phyloP scores from a whole-genome alignment of 352 stramenopile genomes.

The Phytopythium vexans region DNA sequence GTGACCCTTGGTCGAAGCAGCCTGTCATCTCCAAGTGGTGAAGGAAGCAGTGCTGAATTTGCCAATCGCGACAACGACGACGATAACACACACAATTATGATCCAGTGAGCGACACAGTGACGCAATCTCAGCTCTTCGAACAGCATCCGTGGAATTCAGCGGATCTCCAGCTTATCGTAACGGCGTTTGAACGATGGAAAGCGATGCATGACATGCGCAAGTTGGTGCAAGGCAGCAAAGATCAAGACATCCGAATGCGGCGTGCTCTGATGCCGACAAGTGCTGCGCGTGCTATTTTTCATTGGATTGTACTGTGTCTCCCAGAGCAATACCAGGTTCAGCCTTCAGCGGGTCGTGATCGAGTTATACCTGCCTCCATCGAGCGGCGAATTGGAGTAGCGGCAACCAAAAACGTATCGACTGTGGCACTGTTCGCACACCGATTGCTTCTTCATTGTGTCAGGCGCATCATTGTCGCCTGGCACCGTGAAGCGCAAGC shows the following conservation, averaged over 20 bases:
- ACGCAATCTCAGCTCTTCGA: no score
- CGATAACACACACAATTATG: no score
- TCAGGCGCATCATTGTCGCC: conserved; percentile 5
- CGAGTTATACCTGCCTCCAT: conserved; percentile 11
- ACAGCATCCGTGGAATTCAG: no score
- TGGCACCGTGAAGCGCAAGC: conserved; percentile 11
- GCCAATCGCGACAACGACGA: no score
- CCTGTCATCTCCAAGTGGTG: no score
- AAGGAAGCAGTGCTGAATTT: no score
- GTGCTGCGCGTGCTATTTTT: conserved; percentile 22
- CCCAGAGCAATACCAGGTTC: conserved; percentile 20
- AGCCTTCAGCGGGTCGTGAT: conserved; percentile 20
- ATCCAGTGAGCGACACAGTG: no score
- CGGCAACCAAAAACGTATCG: background rate
- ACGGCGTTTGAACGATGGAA: conserved; percentile 46
- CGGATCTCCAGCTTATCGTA: conserved; percentile 25
- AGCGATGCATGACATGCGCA: conserved; percentile 26
- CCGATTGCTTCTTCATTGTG: conserved; percentile 13
- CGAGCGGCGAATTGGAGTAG: background rate
- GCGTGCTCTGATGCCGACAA: conserved; percentile 14
- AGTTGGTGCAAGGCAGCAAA: conserved; percentile 23
- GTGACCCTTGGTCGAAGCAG: no score
- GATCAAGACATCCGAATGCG: conserved; percentile 16
- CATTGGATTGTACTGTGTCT: conserved; percentile 41
- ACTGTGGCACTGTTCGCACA: conserved; percentile 18